Percentiles rank a stretch among this genome's conserved stretches.
Conservation (phyloP, 140 eudicot genomes). For the Bidens hawaiensis region DNA sequence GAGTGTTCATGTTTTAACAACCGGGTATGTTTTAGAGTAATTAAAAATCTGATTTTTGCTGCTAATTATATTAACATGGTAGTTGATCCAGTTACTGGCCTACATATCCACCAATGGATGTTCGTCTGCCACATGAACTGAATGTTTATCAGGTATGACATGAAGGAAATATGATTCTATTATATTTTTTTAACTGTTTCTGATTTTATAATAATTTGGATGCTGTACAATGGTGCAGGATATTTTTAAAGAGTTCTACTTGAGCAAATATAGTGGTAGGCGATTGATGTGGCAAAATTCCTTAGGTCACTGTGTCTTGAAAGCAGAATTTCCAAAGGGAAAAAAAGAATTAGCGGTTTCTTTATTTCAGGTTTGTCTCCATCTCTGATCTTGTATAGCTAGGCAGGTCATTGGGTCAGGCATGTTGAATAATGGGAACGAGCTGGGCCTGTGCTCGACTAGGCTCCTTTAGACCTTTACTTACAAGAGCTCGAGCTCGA, state of each 20-base stretch:
- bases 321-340: too few species aligned
- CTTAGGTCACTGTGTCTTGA: too few species aligned
- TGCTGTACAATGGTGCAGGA: constrained; percentile 42
- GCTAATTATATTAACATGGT: background rate
- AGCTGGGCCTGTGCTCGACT: too few species aligned
- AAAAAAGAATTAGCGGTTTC: too few species aligned
- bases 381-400: too few species aligned
- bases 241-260: constrained; percentile 89
- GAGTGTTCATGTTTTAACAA: constrained; percentile 96
- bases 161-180: background rate
- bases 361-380: too few species aligned
- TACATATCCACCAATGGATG: constrained; percentile 99
- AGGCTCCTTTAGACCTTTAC: too few species aligned
- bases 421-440: too few species aligned
- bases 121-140: constrained; percentile 95
- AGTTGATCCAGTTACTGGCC: constrained; percentile 90
- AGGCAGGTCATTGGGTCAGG: too few species aligned
- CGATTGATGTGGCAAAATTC: constrained; percentile 57
- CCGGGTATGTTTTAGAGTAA: constrained; percentile 55
- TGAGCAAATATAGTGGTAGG: constrained; percentile 92
- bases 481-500: too few species aligned
- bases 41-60: background rate
- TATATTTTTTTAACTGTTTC: background rate
- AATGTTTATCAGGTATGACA: constrained; percentile 88
- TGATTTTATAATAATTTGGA: constrained; percentile 8